Conservation (phyloP, 2,329 filamentous ascomycete genomes). For the Zopfia rhizophila region DNA sequence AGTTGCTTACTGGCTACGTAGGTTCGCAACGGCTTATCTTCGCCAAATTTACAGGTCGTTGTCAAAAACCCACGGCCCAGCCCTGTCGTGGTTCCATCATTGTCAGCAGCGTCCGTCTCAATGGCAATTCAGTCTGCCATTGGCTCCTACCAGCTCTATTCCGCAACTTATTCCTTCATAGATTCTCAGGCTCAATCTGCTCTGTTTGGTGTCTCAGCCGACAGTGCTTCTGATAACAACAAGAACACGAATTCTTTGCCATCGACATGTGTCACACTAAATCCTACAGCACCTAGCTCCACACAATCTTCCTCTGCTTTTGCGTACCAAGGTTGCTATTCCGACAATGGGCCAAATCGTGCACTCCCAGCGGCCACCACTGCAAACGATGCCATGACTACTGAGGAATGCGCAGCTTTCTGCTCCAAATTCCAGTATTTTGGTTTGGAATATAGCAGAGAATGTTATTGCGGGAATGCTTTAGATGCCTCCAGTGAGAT, state of each 20-base stretch:
- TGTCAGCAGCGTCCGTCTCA: conserved; percentile 32
- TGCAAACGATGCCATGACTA: conserved; percentile 27
- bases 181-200: conserved; percentile 25
- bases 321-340: conserved; percentile 36
- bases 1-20: not conserved
- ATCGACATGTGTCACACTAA: conserved; percentile 27
- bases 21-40: conserved; percentile 26
- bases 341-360: conserved; percentile 23
- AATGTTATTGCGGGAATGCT: conserved; percentile 33
- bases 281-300: conserved; percentile 12
- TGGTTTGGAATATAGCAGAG: conserved; percentile 32
- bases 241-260: conserved; percentile 28
- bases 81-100: conserved; percentile 32
- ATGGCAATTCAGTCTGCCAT: conserved; percentile 37
- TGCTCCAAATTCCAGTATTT: conserved; percentile 35
- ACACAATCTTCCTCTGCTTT: conserved; percentile 20
- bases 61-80: conserved; percentile 34
- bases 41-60: conserved; percentile 30
- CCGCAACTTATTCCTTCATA: conserved; percentile 30
- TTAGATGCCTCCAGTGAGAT: conserved; percentile 24
- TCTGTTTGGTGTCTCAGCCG: conserved; percentile 33
- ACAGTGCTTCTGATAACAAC: conserved; percentile 28
- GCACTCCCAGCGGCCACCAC: conserved; percentile 25
- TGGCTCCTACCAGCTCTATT: conserved; percentile 38
- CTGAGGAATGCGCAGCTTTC: conserved; percentile 32